These are phyloP conservation scores for Mortierella sp. DNA, from an alignment of 371 early-diverging fungal species.

Conservation along the genomic window DNA sequence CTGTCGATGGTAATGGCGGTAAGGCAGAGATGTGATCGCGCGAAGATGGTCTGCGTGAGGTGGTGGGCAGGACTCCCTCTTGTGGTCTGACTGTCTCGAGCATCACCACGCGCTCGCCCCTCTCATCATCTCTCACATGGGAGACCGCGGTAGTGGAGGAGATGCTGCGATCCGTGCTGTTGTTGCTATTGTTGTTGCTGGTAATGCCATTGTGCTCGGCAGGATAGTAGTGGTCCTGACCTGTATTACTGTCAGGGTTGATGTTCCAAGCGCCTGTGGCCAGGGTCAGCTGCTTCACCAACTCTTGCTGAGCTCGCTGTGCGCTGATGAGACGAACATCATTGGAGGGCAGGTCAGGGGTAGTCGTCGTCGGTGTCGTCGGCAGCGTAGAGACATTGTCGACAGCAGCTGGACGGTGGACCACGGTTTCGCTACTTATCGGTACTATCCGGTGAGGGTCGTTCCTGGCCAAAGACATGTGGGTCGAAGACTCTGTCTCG, in stretches of 20 bases:
- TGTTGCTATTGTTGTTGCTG: background rate
- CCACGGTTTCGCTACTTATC: background rate
- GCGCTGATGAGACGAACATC: background rate
- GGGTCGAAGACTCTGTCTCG: constrained; percentile 10
- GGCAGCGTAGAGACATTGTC: too few relatives aligned
- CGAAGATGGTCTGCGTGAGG: background rate
- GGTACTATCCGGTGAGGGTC: background rate
- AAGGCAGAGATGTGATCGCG: background rate
- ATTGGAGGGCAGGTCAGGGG: constrained; percentile 1
- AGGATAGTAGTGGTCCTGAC: background rate
- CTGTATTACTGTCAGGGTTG: constrained; percentile 8
- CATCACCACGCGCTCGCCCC: background rate
- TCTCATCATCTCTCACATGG: constrained; percentile 6
- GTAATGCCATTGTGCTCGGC: background rate
- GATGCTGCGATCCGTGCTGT: background rate
- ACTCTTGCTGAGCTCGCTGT: constrained; percentile 22
- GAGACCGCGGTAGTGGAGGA: constrained; percentile 2
- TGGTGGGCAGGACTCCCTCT: background rate
- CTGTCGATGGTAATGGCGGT: constrained; percentile 3
- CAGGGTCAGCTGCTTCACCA: constrained; percentile 14
- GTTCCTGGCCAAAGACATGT: background rate
- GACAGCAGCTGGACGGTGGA: background rate
- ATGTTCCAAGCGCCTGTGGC: constrained; percentile 11
- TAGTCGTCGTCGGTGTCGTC: background rate
- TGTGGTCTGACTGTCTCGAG: constrained; percentile 2